These are phyloP conservation scores for Hebeloma cylindrosporum DNA, from an alignment of 768 basidiomycete genomes.

Conservation along the genomic window DNA sequence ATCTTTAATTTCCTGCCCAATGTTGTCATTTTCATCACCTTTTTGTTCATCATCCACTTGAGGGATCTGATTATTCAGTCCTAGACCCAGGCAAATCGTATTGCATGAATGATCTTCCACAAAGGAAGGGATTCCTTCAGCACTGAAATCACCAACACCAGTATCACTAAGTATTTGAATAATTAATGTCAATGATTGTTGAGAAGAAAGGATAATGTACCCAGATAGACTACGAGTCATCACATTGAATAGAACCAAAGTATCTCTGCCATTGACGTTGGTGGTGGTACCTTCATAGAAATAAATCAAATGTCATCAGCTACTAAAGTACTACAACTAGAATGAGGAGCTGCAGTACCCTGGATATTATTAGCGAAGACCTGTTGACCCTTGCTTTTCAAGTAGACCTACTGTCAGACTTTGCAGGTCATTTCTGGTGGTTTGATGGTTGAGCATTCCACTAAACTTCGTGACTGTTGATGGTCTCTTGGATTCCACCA, in stretches of 20 bases:
- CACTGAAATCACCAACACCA: constrained; percentile 1
- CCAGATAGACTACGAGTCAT: constrained; percentile 1
- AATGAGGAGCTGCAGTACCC: not conserved
- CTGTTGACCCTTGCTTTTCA: not conserved
- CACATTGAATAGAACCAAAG: constrained; percentile 3
- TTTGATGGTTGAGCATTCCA: not conserved
- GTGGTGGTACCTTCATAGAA: not conserved
- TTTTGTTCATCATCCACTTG: no score
- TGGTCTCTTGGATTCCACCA: not conserved
- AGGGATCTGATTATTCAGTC: not conserved
- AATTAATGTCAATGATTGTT: not conserved
- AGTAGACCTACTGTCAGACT: constrained; percentile 1
- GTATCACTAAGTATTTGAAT: not conserved
- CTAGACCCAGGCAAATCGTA: not conserved
- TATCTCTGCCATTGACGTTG: constrained; percentile 2
- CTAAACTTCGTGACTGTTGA: not conserved
- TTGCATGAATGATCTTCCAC: not conserved
- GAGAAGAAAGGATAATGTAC: not conserved
- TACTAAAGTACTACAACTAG: not conserved
- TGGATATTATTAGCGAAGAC: constrained; percentile 1
- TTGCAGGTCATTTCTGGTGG: not conserved
- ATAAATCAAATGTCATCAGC: not conserved
- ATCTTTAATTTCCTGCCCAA: no score
- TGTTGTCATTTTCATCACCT: no score
- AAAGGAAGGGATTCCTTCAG: not conserved